Conservation (phyloP, 2,329 filamentous ascomycete species). For the Nannizzia gypsea region DNA sequence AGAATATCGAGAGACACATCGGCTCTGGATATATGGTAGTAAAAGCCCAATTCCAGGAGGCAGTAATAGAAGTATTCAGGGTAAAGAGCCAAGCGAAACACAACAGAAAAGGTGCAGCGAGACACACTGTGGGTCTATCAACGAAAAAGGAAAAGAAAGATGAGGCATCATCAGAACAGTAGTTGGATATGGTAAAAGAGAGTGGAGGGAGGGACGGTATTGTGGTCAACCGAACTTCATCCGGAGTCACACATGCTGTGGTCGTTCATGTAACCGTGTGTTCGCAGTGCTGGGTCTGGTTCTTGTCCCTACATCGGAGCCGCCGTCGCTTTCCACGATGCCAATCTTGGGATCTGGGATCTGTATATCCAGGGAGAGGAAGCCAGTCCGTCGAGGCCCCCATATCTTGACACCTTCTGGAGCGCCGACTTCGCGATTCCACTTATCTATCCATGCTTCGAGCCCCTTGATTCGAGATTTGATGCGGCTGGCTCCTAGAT, state of each 20-base stretch:
- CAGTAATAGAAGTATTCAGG: not conserved
- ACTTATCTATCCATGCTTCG: conserved; percentile 72
- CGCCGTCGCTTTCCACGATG: conserved; percentile 29
- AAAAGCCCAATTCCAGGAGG: not conserved
- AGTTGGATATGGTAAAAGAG: not conserved
- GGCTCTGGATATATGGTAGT: not conserved
- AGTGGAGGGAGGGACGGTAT: not conserved
- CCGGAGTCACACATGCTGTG: not conserved
- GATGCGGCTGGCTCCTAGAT: conserved; percentile 62
- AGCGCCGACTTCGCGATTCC: conserved; percentile 59
- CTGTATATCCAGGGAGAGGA: conserved; percentile 54
- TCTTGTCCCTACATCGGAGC: conserved; percentile 26
- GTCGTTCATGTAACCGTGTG: not conserved
- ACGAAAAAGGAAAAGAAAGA: conserved; percentile 2
- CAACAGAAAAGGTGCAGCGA: not conserved
- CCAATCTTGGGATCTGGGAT: conserved; percentile 41
- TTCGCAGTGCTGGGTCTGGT: conserved; percentile 22
- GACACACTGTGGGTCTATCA: not conserved
- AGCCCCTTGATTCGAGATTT: conserved; percentile 60
- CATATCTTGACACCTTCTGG: conserved; percentile 61
- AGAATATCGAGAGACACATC: not conserved
- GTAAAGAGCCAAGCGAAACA: not conserved
- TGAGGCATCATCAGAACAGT: not conserved
- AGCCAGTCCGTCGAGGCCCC: conserved; percentile 68
- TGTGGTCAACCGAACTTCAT: not conserved